A percentile compares a stretch with the other conserved stretches of the same genome.
Evolutionary conservation across 2,329 filamentous ascomycete species (phyloP).

Genomic region (Ambrosiella beaveri): DNA sequence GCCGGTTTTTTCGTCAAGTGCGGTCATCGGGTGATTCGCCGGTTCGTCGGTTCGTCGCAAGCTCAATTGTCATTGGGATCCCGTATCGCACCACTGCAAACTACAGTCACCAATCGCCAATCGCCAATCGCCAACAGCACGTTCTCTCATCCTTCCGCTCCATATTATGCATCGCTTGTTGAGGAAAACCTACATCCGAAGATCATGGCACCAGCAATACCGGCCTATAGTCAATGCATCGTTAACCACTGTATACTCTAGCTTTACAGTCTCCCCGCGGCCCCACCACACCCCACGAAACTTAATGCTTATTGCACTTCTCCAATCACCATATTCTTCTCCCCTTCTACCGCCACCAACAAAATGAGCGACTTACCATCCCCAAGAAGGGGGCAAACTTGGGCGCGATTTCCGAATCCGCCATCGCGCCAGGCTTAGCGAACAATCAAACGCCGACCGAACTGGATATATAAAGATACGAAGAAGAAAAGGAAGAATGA

Average conservation of each 20-base stretch:
- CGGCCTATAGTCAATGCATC: conserved; percentile 33
- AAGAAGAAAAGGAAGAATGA: neutral
- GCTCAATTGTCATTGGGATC: too few species aligned
- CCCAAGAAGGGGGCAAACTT: conserved; percentile 79
- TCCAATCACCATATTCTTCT: neutral
- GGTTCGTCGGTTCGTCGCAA: too few species aligned
- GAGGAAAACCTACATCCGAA: conserved; percentile 49
- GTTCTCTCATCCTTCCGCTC: neutral
- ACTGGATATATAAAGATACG: neutral
- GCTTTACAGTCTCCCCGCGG: neutral
- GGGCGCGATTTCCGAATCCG: conserved; percentile 44
- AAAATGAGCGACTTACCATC: conserved; percentile 44
- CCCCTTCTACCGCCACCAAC: neutral
- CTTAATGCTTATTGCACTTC: neutral
- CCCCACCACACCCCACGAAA: too few species aligned
- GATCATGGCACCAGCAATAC: conserved; percentile 67
- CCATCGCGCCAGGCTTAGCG: conserved; percentile 25
- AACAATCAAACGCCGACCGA: neutral
- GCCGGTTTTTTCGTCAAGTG: too few species aligned
- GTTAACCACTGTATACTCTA: neutral
- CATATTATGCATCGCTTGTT: neutral
- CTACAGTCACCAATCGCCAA: neutral
- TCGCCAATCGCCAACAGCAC: neutral
- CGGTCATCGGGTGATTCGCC: too few species aligned
- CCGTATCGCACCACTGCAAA: too few species aligned